Base-by-base conservation (phyloP, 2,329 filamentous ascomycete genomes). In the Metarhizium album region DNA sequence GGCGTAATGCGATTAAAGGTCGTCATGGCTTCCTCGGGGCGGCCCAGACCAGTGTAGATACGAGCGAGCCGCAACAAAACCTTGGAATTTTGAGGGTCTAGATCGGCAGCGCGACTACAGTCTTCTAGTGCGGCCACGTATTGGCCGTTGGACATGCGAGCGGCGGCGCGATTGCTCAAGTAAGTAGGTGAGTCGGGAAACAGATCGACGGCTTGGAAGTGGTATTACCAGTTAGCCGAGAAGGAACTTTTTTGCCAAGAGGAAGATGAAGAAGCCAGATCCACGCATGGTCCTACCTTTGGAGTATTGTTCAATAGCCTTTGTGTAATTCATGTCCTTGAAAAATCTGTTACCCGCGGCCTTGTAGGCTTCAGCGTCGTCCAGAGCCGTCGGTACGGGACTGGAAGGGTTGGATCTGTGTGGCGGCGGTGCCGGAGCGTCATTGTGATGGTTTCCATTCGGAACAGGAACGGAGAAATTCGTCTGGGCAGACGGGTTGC, bases 341-440 rank as follows among this genome's bases (percentile, higher is more conserved):
- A 96, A 98, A 64, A 88, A 91, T 63, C 93, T 93, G 73, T 98
- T 98, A 53, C 93, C 93, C 2, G 87, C 82, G 60, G 87, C 81
- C 75, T 98, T 98, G 79, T 85, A 95, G 13, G 82, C 77, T 71
- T 98, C 93, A 24, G 91, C 89, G 64, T 96, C 88, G 49, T 91
- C 86, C 42, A 71, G 68, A 23, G 74, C 67, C 35, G 70, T 74
- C 43, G 74, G 71, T 47, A 72, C 70, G 42, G 79, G 80, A 64
- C 77, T 83, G 50, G 75, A 76, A 43, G 79, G 78, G 62, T 77
- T 80, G 27, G 79, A 82, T 60, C 79, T 76, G 70, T 90, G 86
- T 53, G 85, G 86, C 48, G 86, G 86, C 49, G 86, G 86, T 37
- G 77, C 74, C 11, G 86, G 86, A 49, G 68, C 73, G 43, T 72